These are phyloP conservation scores for Fragaria nilgerrensis DNA, from an alignment of 306 rosid species.

Conservation along the genomic window DNA sequence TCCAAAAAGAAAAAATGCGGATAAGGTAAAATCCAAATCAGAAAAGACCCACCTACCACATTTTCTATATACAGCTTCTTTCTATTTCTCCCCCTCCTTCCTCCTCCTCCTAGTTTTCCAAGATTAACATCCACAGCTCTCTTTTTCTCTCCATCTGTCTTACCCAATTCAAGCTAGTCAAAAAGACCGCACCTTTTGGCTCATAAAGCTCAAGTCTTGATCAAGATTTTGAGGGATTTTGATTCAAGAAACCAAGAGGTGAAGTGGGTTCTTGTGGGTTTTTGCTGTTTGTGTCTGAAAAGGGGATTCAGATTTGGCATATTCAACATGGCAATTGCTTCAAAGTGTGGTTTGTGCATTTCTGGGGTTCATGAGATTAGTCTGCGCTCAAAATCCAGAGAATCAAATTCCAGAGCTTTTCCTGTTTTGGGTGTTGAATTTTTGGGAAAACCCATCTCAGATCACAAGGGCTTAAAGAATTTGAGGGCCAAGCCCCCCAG, in stretches of 20 bases:
- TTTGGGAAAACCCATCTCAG: constrained; percentile 44
- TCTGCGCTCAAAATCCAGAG: constrained; percentile 32
- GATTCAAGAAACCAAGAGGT: constrained; percentile 10
- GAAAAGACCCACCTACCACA: constrained; percentile 9
- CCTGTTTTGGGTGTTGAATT: constrained; percentile 37
- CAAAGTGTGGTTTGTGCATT: constrained; percentile 39
- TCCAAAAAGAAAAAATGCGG: constrained; percentile 18
- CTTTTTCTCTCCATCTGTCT: background rate
- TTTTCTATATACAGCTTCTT: background rate
- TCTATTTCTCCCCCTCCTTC: background rate
- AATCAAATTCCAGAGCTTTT: constrained; percentile 26
- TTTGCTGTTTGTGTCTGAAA: constrained; percentile 22
- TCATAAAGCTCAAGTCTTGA: constrained; percentile 2
- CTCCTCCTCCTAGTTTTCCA: background rate
- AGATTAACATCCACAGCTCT: background rate
- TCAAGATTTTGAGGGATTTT: background rate
- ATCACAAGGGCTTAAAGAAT: constrained; percentile 27
- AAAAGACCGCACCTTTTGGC: constrained; percentile 1
- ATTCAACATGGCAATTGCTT: constrained; percentile 38
- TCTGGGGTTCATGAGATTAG: constrained; percentile 41
- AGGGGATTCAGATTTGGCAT: background rate
- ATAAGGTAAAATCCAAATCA: constrained; percentile 32
- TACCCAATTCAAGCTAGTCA: constrained; percentile 10
- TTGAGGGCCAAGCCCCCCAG: constrained; percentile 30
- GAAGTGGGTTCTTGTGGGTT: constrained; percentile 4